Percentiles rank a stretch among this genome's conserved stretches.
Conservation (phyloP, 305 asterid genomes). For the Striga hermonthica region DNA sequence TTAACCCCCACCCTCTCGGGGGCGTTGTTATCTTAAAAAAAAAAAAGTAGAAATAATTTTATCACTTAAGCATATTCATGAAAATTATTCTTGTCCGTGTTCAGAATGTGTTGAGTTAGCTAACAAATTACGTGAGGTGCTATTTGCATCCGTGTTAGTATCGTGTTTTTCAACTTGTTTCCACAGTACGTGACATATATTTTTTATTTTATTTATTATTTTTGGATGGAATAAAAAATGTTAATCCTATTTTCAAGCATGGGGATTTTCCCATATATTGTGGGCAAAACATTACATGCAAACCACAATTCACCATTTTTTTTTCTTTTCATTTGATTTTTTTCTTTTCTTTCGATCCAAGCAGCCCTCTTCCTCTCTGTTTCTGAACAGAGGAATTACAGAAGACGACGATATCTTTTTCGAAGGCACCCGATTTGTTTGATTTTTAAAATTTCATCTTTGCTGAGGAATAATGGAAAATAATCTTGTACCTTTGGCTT, state of each 20-base stretch:
- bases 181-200: neutral
- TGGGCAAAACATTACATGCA: constrained; percentile 38
- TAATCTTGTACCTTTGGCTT: constrained; percentile 37
- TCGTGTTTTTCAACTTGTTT: constrained; percentile 15
- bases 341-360: constrained; percentile 21
- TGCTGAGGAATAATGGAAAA: constrained; percentile 66
- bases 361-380: constrained; percentile 13
- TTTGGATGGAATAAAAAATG: constrained; percentile 24
- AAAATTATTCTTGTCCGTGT: neutral
- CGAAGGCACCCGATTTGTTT: constrained; percentile 35
- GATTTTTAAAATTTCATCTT: neutral
- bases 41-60: no score
- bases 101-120: neutral
- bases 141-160: constrained; percentile 8
- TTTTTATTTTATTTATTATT: neutral
- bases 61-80: neutral
- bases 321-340: constrained; percentile 20
- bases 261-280: constrained; percentile 35
- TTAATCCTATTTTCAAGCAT: constrained; percentile 38
- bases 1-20: no score
- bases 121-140: constrained; percentile 5
- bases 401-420: constrained; percentile 35
- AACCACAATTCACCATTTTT: constrained; percentile 39
- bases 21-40: no score
- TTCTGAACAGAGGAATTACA: constrained; percentile 33